Percentiles rank a stretch among this genome's conserved stretches.
Conservation (phyloP, 2,329 filamentous ascomycete genomes). For the Stenocarpella maydis region DNA sequence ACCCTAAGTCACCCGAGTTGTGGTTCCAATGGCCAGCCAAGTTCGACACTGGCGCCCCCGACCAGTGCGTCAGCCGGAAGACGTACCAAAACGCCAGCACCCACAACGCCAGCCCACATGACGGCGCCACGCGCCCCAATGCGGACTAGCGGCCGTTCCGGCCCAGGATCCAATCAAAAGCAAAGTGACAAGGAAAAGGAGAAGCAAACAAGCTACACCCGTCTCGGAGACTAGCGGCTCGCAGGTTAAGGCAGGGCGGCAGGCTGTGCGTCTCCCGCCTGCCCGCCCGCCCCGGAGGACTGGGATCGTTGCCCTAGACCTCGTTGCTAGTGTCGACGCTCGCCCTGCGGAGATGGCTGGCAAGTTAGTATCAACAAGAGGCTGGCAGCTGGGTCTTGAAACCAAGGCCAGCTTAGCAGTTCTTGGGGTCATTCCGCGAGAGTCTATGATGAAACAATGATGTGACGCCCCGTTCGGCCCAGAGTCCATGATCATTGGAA, state of each 20-base stretch:
- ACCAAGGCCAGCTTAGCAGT: too few species aligned
- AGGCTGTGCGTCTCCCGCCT: slow-evolving; percentile 22
- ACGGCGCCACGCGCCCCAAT: slow-evolving; percentile 6
- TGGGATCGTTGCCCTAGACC: not conserved
- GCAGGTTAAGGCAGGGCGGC: not conserved
- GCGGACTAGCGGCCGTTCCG: slow-evolving; percentile 11
- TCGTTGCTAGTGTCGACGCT: not conserved
- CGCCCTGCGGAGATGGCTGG: not conserved
- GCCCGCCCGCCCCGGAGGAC: not conserved
- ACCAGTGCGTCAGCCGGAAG: not conserved
- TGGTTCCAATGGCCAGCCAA: not conserved
- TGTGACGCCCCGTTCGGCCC: not conserved
- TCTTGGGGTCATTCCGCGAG: not conserved
- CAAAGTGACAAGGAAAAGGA: not conserved
- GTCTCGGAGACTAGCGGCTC: slow-evolving; percentile 19
- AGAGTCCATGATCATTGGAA: slow-evolving; percentile 6
- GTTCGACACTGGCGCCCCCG: not conserved
- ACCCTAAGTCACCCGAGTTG: not conserved
- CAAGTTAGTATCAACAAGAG: not conserved
- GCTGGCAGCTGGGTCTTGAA: not conserved
- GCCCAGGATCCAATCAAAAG: not conserved
- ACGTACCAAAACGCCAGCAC: not conserved
- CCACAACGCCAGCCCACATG: slow-evolving; percentile 11
- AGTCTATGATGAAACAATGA: slow-evolving; percentile 13
- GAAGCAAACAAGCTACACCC: slow-evolving; percentile 1